Conservation (phyloP, 164 flowering plant genomes). For the Aristolochia californica region DNA sequence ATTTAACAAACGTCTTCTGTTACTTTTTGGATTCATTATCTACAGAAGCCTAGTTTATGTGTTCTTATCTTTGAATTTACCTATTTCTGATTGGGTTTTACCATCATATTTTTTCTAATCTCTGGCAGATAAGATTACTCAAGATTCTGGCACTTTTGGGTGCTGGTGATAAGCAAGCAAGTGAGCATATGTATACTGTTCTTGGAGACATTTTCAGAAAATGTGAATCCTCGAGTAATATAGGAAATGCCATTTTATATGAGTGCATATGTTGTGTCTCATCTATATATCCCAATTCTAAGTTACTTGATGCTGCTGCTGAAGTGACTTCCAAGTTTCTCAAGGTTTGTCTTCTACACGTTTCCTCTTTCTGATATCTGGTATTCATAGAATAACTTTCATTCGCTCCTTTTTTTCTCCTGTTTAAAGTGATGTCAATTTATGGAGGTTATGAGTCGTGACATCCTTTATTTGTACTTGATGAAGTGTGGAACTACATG, state of each 20-base stretch:
- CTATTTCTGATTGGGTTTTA: too few relatives aligned
- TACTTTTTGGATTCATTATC: too few relatives aligned
- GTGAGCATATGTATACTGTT: constrained; percentile 87
- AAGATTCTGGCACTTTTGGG: constrained; percentile 86
- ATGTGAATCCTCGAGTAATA: constrained; percentile 76
- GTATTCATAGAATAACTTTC: too few relatives aligned
- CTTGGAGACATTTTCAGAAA: constrained; percentile 83
- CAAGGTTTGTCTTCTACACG: constrained; percentile 43
- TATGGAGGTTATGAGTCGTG: too few relatives aligned
- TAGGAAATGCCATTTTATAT: constrained; percentile 91
- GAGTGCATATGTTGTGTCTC: constrained; percentile 91
- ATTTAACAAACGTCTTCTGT: too few relatives aligned
- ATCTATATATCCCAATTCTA: constrained; percentile 68
- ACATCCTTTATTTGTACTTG: too few relatives aligned
- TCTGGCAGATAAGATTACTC: constrained; percentile 74
- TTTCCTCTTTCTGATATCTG: not conserved
- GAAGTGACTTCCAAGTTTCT: constrained; percentile 77
- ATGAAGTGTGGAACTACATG: too few relatives aligned
- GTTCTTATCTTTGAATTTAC: too few relatives aligned
- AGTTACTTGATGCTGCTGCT: constrained; percentile 88
- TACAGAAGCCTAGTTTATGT: too few relatives aligned
- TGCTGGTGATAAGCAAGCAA: constrained; percentile 78
- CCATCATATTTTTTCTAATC: not conserved
- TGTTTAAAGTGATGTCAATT: too few relatives aligned
- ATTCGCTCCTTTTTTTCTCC: too few relatives aligned